Conservation (phyloP, 441 rosid genomes). For the Populus hybrid region DNA sequence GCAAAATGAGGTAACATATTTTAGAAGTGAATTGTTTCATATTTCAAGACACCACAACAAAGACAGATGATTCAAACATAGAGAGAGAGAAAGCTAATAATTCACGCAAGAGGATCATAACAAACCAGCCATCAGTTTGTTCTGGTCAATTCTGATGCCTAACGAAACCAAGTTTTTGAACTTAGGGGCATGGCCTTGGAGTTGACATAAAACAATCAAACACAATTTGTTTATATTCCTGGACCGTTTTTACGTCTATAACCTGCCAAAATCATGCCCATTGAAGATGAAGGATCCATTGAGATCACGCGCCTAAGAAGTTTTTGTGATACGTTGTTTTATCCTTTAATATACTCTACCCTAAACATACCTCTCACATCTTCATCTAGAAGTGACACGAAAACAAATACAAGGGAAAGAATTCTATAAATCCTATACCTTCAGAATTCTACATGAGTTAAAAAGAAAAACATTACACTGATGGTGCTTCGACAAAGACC, state of each 20-base stretch:
- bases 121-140: neutral
- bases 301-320: conserved; percentile 21
- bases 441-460: conserved; percentile 33
- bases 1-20: neutral
- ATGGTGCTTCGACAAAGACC: conserved; percentile 47
- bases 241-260: neutral
- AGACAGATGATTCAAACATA: neutral
- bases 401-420: conserved; percentile 27
- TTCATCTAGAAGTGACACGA: conserved; percentile 26
- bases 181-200: neutral
- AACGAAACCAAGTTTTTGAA: neutral
- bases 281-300: conserved; percentile 27
- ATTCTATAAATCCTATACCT: conserved; percentile 39
- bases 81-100: neutral
- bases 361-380: conserved; percentile 26
- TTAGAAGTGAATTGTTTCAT: neutral
- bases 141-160: neutral
- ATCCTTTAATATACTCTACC: conserved; percentile 15
- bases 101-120: neutral
- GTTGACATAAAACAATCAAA: neutral
- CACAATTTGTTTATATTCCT: neutral
- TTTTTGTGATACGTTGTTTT: conserved; percentile 25
- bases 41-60: neutral
- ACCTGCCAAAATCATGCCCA: conserved; percentile 13
- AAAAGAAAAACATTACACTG: conserved; percentile 42